Evolutionary conservation across 345 rosid species (phyloP).

Genomic region (Gossypium arboreum): DNA sequence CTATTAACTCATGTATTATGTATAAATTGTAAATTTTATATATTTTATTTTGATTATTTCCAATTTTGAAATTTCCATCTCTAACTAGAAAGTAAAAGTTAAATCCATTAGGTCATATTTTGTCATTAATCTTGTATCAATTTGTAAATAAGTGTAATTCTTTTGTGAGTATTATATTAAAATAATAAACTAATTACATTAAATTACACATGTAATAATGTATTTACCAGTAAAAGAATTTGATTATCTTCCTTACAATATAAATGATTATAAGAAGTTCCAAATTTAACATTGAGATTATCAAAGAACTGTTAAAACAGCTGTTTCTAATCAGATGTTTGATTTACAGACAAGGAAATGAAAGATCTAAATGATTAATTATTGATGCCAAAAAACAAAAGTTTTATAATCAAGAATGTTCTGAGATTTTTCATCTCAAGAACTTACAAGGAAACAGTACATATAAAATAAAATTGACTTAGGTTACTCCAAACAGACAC

Average conservation of each 20-base stretch:
- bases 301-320: background rate
- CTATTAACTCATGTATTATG: too few relatives aligned
- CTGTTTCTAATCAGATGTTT: background rate
- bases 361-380: conserved; percentile 4
- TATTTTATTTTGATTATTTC: too few relatives aligned
- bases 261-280: background rate
- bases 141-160: accelerated
- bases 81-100: too few relatives aligned
- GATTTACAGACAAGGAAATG: background rate
- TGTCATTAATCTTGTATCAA: too few relatives aligned
- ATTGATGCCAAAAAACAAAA: background rate
- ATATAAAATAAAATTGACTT: background rate
- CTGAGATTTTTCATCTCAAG: background rate
- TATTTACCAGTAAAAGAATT: too few relatives aligned
- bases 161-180: too few relatives aligned
- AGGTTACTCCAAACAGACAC: background rate
- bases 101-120: too few relatives aligned
- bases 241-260: background rate
- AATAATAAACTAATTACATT: too few relatives aligned
- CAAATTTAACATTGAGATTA: background rate
- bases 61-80: too few relatives aligned
- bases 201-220: too few relatives aligned
- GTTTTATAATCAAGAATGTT: background rate
- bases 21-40: too few relatives aligned
- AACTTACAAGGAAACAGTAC: background rate